Conservation (phyloP, 2,329 filamentous ascomycete species). For the Arthroderma sp. region DNA sequence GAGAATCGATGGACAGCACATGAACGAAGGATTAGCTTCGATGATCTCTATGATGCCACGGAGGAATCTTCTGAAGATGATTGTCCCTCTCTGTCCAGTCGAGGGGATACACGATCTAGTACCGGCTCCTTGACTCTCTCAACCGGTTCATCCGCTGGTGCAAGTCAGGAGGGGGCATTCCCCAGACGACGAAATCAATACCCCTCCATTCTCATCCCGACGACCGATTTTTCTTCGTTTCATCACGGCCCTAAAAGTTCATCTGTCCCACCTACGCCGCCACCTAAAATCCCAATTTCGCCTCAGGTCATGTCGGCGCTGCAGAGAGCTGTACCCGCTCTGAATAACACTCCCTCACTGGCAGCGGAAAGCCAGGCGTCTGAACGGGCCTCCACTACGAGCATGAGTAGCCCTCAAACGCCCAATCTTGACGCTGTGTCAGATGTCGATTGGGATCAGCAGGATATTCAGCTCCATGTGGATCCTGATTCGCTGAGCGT, state of each 20-base stretch:
- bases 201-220: slow-evolving; percentile 47
- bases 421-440: slow-evolving; percentile 52
- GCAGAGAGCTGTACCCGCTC: slow-evolving; percentile 54
- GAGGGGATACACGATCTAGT: slow-evolving; percentile 29
- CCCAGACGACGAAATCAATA: slow-evolving; percentile 37
- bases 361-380: slow-evolving; percentile 71
- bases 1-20: not conserved
- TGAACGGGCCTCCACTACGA: slow-evolving; percentile 59
- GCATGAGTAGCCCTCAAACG: slow-evolving; percentile 69
- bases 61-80: slow-evolving; percentile 42
- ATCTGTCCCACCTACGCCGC: slow-evolving; percentile 36
- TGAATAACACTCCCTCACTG: slow-evolving; percentile 72
- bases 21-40: slow-evolving; percentile 43
- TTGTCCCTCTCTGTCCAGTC: slow-evolving; percentile 37
- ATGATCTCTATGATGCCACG: slow-evolving; percentile 77
- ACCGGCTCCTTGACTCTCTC: slow-evolving; percentile 15
- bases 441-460: slow-evolving; percentile 48
- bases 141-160: slow-evolving; percentile 25
- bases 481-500: slow-evolving; percentile 20
- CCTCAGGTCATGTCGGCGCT: slow-evolving; percentile 62
- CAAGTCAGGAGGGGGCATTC: slow-evolving; percentile 22
- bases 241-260: slow-evolving; percentile 40
- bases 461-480: slow-evolving; percentile 21
- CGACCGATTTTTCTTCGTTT: slow-evolving; percentile 37
- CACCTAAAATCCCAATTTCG: slow-evolving; percentile 54